These are phyloP conservation scores for Brettanomyces anomalus DNA, from an alignment of 805 yeast genomes.

Conservation along the genomic window DNA sequence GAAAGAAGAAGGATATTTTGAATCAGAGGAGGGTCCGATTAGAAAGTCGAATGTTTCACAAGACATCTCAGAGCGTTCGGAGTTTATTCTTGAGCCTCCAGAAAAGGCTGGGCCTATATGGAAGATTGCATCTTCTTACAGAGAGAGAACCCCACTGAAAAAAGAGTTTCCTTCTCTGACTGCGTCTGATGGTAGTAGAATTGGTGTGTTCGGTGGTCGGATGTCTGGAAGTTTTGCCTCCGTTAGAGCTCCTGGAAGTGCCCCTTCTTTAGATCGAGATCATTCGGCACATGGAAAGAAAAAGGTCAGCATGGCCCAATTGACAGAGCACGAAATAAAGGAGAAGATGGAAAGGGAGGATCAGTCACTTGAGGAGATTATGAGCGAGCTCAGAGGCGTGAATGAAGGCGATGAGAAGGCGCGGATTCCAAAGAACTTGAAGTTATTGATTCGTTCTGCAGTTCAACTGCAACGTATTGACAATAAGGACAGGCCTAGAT, in stretches of 20 bases:
- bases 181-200: not conserved
- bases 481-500: constrained; percentile 14
- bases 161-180: constrained; percentile 21
- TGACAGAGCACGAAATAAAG: constrained; percentile 5
- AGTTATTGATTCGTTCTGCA: constrained; percentile 48
- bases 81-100: constrained; percentile 31
- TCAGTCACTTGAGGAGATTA: constrained; percentile 2
- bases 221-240: constrained; percentile 7
- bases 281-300: too few species aligned
- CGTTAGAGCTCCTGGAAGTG: too few species aligned
- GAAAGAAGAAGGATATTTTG: not conserved
- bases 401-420: constrained; percentile 21
- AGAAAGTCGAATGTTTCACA: not conserved
- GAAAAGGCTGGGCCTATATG: constrained; percentile 41
- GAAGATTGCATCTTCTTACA: constrained; percentile 37
- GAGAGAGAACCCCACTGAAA: constrained; percentile 35
- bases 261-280: too few species aligned
- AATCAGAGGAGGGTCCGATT: not conserved
- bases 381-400: constrained; percentile 2
- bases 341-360: not conserved
- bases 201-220: constrained; percentile 14
- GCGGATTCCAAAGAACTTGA: constrained; percentile 44
- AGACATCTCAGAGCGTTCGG: constrained; percentile 9
- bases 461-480: constrained; percentile 42
- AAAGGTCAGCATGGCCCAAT: not conserved